Evolutionary conservation across 805 yeast genomes (phyloP).

Genomic region (Saturnispora hagleri): DNA sequence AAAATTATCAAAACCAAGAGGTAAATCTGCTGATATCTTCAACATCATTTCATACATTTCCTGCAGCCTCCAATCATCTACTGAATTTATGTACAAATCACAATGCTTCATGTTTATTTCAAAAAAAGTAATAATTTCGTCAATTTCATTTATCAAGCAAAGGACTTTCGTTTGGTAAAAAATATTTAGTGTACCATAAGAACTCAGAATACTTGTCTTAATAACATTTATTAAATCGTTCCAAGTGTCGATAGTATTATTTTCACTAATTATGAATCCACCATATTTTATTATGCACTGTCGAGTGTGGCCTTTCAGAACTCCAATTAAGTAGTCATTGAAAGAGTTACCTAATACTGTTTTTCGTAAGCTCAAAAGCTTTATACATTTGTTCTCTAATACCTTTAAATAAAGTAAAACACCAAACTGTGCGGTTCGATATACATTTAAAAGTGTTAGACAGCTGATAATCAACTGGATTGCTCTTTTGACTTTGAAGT

Average conservation of each 20-base stretch:
- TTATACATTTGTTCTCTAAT: neutral
- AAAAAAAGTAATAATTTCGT: neutral
- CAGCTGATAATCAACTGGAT: neutral
- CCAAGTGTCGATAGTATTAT: neutral
- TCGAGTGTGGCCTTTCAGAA: slow-evolving; percentile 2
- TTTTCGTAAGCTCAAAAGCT: neutral
- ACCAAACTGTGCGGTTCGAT: neutral
- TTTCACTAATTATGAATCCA: neutral
- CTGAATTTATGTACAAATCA: neutral
- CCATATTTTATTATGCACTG: slow-evolving; percentile 3
- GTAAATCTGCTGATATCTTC: neutral
- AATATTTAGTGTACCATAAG: neutral
- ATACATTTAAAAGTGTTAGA: neutral
- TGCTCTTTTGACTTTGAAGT: neutral
- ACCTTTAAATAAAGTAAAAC: slow-evolving; percentile 1
- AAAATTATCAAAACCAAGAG: neutral
- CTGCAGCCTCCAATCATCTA: slow-evolving; percentile 6
- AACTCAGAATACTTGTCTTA: neutral
- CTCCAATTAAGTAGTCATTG: neutral
- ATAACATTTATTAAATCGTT: slow-evolving; percentile 1
- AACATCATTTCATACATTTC: slow-evolving; percentile 5
- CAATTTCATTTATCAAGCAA: neutral
- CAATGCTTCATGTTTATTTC: neutral
- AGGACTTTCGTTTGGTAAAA: slow-evolving; percentile 1
- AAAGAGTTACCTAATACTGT: neutral